Base-by-base conservation (phyloP, 75 land plant species). In the Sequoia sempervirens region DNA sequence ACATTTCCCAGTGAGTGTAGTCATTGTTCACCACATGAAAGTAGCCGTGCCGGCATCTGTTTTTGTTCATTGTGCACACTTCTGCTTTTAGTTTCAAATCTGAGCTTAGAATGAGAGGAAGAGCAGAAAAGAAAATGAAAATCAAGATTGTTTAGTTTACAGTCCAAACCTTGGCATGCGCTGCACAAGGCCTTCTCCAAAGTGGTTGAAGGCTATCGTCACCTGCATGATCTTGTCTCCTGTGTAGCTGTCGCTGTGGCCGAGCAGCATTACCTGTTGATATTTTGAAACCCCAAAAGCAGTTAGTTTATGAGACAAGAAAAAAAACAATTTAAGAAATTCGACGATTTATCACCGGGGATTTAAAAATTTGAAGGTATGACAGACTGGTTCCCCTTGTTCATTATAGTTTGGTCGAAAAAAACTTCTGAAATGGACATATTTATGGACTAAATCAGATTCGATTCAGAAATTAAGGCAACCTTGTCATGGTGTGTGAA, bases 1-100 rank as follows among this genome's bases (percentile, higher is more conserved):
- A 91, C 92, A 91, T 91, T 82, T 85, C 92, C 92, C 92, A 91
- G 83, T 87, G 88, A 5, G 85, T 82, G 82, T 90, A 90, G 81
- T 89, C 84, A 75, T 90, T 90, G 85, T 90, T 90, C 81, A 90
- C 88, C 14, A 90, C 91, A 78, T 90, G 91, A 52, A 86, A 86
- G 52, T 83, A 86, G 7, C 87, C 87, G 68, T 86, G 87, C 54
- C 87, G 72, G 58, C 87, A 86, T 72, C 87, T 86, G 87, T 2
- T 38, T 6, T 15, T 69, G 26, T 10, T 61, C 36, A 40, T 8
- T 26, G 37, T 45, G 4, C 37, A 45, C 53, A 40, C 26, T 10
- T n/a, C 0, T 38, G 10, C 6, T 23, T n/a, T 23, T n/a, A 18
- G 30, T 36, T 5, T 6, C 18, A 40, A 73, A 23, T 23, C 84